Base-by-base conservation (phyloP, 2,329 filamentous ascomycete species). In the Aspergillus neoniger region DNA sequence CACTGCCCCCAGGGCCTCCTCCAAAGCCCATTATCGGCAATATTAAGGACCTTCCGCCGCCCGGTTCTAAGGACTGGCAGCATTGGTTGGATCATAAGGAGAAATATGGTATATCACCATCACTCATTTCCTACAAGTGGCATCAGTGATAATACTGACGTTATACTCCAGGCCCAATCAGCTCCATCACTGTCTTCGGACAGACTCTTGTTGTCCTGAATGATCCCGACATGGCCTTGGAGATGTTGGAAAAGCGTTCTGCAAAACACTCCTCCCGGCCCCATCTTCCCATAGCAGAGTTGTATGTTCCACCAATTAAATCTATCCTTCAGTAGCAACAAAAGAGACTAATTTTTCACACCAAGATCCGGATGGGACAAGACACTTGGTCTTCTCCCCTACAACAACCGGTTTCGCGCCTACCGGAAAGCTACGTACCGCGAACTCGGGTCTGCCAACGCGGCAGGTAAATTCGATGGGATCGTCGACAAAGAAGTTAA, bases 1-100 rank as follows among this genome's bases (percentile, higher is more conserved):
- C 57, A 3, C 70, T 82, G 0, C 83, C 82, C 0, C 83, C 82
- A 1, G 83, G 83, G 0, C 83, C 83, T 0, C 81, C 75, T 47
- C 76, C 74, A 0, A 64, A 79, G 1, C 81, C 80, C 0, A 32
- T 85, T 0, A 48, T 85, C 5, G 83, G 83, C 1, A 85, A 84
- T 60, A 59, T 84, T 14, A 62, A 64, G 1, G 81, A 84, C 58
- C 68, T 85, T 5, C 82, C 82, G 0, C 69, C 72, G 0, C 64
- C 72, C 19, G 73, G 71, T 1, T 65, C 67, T 43, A 70, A 73
- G 4, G 76, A 79, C 48, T 77, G 69, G 66, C 64, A 74, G 15
- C 74, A 81, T 54, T 81, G 77, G 77, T 55, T 75, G 0, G 70
- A 78, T 49, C 74, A 77, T 63, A 80, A 79, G 57, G 72, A 79